Evolutionary conservation across 140 eudicot genomes (phyloP).

Genomic region (Cichorium intybus): DNA sequence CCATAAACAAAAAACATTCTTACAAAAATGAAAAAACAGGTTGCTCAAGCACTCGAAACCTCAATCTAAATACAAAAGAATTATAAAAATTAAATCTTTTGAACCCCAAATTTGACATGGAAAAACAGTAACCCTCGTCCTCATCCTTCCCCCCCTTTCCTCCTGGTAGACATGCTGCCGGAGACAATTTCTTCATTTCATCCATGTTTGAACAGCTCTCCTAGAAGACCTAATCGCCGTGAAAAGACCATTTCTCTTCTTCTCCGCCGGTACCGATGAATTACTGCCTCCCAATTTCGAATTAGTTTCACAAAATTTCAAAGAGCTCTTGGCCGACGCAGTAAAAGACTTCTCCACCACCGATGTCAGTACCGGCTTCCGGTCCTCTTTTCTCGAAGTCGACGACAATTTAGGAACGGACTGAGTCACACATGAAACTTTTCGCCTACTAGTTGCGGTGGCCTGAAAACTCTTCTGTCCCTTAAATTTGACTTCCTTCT

Average conservation of each 20-base stretch:
- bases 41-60: not conserved
- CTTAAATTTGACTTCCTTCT: constrained; percentile 4
- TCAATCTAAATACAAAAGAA: not conserved
- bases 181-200: constrained; percentile 8
- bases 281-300: not conserved
- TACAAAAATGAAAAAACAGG: not conserved
- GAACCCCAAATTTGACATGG: not conserved
- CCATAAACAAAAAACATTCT: too few species aligned
- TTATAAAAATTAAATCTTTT: not conserved
- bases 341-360: constrained; percentile 8
- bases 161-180: not conserved
- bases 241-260: constrained; percentile 19
- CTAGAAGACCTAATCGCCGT: constrained; percentile 20
- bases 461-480: constrained; percentile 14
- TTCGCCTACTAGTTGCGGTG: not conserved
- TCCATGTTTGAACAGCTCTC: constrained; percentile 27
- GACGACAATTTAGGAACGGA: not conserved
- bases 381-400: constrained; percentile 1
- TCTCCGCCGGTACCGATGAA: constrained; percentile 5
- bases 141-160: too few species aligned
- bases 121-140: too few species aligned
- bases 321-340: not conserved
- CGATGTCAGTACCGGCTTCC: not conserved
- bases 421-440: constrained; percentile 11
- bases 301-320: not conserved